Evolutionary conservation across 495 filamentous ascomycete species (phyloP), one percentile per base, ranked within the genome.

Genomic region (Penicillium dipodomyicola): DNA sequence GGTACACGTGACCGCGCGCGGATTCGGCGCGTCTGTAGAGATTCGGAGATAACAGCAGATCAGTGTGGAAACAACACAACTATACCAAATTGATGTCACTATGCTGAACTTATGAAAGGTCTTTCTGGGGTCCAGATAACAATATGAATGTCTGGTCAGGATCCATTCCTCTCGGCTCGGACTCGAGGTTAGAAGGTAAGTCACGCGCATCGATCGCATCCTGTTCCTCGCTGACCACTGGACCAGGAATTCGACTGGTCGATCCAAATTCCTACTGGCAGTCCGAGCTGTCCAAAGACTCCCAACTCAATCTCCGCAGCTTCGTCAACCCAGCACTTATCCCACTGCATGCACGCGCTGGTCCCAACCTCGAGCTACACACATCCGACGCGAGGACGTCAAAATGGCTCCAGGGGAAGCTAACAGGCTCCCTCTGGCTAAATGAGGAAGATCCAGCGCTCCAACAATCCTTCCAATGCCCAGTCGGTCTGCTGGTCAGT

Each of bases 321-420:
- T 75, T 76, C 37, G 78, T 81, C 25, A 74, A 81, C 17, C 76
- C 77, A 14, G 61, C 75, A 11, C 58, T 75, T 3, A 77, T 82
- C 9, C 80, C 80, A 29, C 63, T 82, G 3, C 74, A 80, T 49
- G 74, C 78, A 14, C 74, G 75, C 46, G 72, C 69, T n/a, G 78
- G 80, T n/a, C 78, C 77, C 8, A 78, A 70, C 37, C 70, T 80
- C 45, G 76, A 80, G 59, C 52, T 81, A 20, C 77, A 75, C 56
- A 72, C 76, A 2, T 62, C 33, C 4, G 61, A 76, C 56, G 57
- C 61, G 15, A 58, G 54, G 41, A 75, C 78, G 2, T 65, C 69
- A 19, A 64, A 70, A 72, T 81, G 78, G 77, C 64, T 82, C 29
- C 72, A 68, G 58, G 54, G 49, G 50, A 72, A 71, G 56, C 46